These are phyloP conservation scores for Flaveria robusta DNA, from an alignment of 129 eudicot genomes.

Conservation along the genomic window DNA sequence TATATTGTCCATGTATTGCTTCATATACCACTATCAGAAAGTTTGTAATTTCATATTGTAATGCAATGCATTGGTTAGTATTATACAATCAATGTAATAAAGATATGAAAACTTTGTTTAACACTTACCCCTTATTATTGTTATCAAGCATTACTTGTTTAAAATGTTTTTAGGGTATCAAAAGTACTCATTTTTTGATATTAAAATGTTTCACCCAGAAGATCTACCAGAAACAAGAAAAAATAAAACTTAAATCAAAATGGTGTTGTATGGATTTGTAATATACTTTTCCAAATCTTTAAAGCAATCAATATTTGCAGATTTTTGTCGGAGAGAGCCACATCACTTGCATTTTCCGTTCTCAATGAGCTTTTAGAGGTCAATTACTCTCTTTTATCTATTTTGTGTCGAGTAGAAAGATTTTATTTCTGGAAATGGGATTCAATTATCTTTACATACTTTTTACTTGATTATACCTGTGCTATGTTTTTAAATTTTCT, in stretches of 20 bases:
- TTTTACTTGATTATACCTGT: not conserved
- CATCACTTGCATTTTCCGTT: slow-evolving; percentile 74
- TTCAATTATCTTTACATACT: not conserved
- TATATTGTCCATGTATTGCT: too few relatives aligned
- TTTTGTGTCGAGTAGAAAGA: not conserved
- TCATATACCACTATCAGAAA: not conserved
- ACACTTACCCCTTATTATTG: not conserved
- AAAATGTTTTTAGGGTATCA: not conserved
- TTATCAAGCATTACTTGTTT: not conserved
- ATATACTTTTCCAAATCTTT: not conserved
- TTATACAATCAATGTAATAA: not conserved
- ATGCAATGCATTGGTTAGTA: slow-evolving; percentile 1
- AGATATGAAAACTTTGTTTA: slow-evolving; percentile 1
- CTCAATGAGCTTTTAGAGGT: slow-evolving; percentile 85
- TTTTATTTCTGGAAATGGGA: not conserved
- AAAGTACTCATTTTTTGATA: not conserved
- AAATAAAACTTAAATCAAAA: not conserved
- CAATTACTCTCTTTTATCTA: slow-evolving; percentile 23
- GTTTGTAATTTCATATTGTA: not conserved
- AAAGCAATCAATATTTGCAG: slow-evolving; percentile 46
- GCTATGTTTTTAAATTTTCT: not conserved
- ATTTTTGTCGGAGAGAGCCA: slow-evolving; percentile 74
- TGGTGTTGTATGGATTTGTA: not conserved
- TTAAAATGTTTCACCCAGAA: not conserved
- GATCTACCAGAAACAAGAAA: not conserved